phyloP scores from a whole-genome alignment of 371 early-diverging fungal genomes.

The Mucor saturninus region DNA sequence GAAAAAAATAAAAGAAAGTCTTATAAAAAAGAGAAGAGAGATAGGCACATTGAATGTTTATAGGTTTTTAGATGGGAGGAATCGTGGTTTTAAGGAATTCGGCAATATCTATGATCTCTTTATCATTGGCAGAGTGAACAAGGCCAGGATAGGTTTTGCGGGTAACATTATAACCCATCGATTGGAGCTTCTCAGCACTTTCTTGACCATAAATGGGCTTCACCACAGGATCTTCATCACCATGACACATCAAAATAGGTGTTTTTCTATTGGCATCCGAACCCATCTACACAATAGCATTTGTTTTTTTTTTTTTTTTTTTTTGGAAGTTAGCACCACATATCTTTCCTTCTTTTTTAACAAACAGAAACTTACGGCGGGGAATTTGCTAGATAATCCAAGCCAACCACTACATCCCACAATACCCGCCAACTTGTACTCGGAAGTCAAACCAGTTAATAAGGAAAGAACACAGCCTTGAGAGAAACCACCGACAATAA shows the following conservation, averaged over 20 bases:
- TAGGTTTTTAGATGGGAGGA: conserved; percentile 15
- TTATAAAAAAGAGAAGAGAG: not conserved
- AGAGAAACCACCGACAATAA: conserved; percentile 94
- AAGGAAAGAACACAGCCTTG: conserved; percentile 90
- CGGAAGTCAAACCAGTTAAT: conserved; percentile 75
- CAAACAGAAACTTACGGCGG: conserved; percentile 35
- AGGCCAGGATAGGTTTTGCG: conserved; percentile 82
- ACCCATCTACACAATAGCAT: conserved; percentile 46
- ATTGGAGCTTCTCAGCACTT: conserved; percentile 67
- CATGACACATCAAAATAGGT: conserved; percentile 90
- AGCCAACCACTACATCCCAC: conserved; percentile 85
- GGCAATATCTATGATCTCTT: conserved; percentile 80
- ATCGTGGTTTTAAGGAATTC: conserved; percentile 48
- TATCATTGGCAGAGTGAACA: conserved; percentile 75
- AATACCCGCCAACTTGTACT: conserved; percentile 67
- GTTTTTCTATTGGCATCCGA: conserved; percentile 76
- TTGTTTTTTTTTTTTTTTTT: too few species aligned
- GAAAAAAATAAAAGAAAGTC: conserved; percentile 5
- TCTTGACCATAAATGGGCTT: conserved; percentile 71
- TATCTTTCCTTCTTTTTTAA: not conserved
- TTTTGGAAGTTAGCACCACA: not conserved
- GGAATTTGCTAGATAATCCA: conserved; percentile 66
- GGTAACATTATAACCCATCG: conserved; percentile 70
- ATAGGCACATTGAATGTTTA: not conserved
- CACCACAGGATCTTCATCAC: conserved; percentile 83